Conservation (phyloP, 257 asterid species). For the Nicotiana noctiflora region DNA sequence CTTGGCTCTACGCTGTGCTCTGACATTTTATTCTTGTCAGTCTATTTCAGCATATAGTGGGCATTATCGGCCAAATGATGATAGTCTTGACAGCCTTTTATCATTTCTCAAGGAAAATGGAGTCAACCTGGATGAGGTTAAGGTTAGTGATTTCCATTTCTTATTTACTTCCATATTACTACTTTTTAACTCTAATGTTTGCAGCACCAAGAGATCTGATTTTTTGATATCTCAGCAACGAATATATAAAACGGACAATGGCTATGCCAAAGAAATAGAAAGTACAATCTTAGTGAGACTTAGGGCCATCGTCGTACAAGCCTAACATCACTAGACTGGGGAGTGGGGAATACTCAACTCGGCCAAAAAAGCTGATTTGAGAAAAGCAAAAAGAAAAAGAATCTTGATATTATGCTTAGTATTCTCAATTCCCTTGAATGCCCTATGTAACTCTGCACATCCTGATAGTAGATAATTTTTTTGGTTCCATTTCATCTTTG, state of each 20-base stretch:
- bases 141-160: neutral
- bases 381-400: neutral
- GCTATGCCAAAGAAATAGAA: neutral
- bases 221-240: too few relatives aligned
- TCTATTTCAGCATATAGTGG: conserved; percentile 89
- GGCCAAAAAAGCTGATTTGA: neutral
- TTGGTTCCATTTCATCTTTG: neutral
- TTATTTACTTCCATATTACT: neutral
- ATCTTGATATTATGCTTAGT: neutral
- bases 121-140: conserved; percentile 38
- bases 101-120: conserved; percentile 67
- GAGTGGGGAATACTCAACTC: neutral
- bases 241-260: neutral
- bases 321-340: neutral
- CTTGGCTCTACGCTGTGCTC: conserved; percentile 1
- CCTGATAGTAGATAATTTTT: neutral
- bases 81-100: conserved; percentile 53
- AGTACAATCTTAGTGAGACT: neutral
- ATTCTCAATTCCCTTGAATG: neutral
- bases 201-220: neutral
- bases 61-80: conserved; percentile 91
- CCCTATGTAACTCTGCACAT: neutral
- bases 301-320: neutral
- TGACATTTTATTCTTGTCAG: neutral
- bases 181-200: neutral